Base-by-base conservation (phyloP, 2,329 filamentous ascomycete genomes). In the Ascocoryne sarcoides region DNA sequence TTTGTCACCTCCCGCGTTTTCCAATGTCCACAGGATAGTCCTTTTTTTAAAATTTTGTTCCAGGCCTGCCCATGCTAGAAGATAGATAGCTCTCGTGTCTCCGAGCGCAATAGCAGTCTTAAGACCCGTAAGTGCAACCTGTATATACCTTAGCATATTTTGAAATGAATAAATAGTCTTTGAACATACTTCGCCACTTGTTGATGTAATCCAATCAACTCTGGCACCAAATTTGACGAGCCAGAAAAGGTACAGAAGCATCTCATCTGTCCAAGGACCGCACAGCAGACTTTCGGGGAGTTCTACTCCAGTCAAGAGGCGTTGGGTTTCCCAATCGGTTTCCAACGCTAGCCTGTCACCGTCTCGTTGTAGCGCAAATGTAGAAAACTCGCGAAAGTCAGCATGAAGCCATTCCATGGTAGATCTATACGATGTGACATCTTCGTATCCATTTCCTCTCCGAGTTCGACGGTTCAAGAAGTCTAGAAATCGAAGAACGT, bases 261-360 rank as follows among this genome's bases (percentile, higher is more conserved):
- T 43, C 1, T 50, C 49, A 19, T 58, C 48, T 10, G 44, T 42
- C 57, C 57, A 61, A 8, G 56, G 56, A 9, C 57, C 54, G 7
- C 41, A 37, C 5, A 61, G 49, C n/a, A 60, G 44, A 19, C 45
- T 51, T 15, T 51, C 32, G 2, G 57, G 58, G 23, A 61, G 55
- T 37, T 56, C 47, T 14, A 45, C 37, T 7, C 36, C 40, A 15
- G n/a, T n/a, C n/a, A n/a, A n/a, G n/a, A n/a, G n/a, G n/a, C n/a
- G n/a, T n/a, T n/a, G n/a, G n/a, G 14, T 30, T 5, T 16, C 9
- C 44, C 36, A 47, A 19, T 19, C 32, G 20, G 29, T 35, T 10
- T 16, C 8, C 5, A 32, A 12, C 19, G 18, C 39, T n/a, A 33
- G 28, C 14, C 4, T n/a, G 14, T 20, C 17, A 16, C 37, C 36